Conservation (phyloP, 768 basidiomycete species). For the Collybiopsis luxurians region DNA sequence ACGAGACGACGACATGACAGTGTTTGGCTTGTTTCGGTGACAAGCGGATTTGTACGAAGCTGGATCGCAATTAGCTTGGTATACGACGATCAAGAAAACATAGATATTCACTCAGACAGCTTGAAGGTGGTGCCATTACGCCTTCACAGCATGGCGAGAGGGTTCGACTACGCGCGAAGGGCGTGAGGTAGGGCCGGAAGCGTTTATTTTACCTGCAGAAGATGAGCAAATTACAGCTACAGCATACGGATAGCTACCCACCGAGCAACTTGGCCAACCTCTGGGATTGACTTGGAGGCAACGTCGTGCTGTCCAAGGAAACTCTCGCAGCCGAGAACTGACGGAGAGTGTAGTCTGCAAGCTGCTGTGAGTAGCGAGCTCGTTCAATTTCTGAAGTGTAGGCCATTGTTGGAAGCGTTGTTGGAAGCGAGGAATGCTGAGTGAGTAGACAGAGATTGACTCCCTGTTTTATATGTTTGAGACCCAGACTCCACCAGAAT, state of each 20-base stretch:
- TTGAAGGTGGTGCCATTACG: background rate
- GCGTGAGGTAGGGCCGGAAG: background rate
- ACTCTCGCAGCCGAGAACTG: constrained; percentile 39
- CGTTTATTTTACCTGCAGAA: background rate
- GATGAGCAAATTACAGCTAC: background rate
- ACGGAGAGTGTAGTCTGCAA: constrained; percentile 46
- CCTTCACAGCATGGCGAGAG: background rate
- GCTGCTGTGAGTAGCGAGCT: constrained; percentile 42
- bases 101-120: no score
- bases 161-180: background rate
- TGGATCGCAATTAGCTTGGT: no score
- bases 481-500: background rate
- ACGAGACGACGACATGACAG: no score
- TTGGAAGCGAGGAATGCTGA: background rate
- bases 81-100: no score
- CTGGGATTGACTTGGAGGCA: constrained; percentile 32
- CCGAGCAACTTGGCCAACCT: background rate
- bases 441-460: background rate
- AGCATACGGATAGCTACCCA: background rate
- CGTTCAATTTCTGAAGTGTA: constrained; percentile 25
- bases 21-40: no score
- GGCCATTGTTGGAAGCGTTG: constrained; percentile 16
- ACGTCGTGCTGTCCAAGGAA: constrained; percentile 28
- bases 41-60: no score
- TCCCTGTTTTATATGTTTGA: background rate